Evolutionary conservation across 202 grass and related monocot genomes (phyloP).

Genomic region (Miscanthus sacchariflorus): DNA sequence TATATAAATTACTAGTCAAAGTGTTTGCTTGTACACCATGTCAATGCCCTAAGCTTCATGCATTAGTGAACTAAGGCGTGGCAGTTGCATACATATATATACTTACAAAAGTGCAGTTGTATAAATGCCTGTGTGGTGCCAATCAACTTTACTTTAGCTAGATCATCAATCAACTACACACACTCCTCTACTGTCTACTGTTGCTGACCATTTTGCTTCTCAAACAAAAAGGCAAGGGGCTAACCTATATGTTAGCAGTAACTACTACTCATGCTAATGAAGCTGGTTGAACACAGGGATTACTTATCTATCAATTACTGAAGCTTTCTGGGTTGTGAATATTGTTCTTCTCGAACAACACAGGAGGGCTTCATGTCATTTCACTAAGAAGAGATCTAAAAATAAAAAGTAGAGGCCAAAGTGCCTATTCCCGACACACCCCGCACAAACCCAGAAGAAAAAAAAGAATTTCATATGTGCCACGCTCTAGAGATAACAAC

Average conservation of each 20-base stretch:
- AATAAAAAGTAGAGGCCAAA: not conserved
- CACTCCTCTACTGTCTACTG: too few relatives aligned
- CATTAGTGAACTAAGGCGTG: not conserved
- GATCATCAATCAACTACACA: not conserved
- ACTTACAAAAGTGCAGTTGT: not conserved
- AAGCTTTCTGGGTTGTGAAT: not conserved
- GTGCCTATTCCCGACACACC: not conserved
- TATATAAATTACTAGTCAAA: not conserved
- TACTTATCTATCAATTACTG: not conserved
- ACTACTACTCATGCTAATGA: not conserved
- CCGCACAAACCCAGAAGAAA: not conserved
- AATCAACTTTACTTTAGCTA: not conserved
- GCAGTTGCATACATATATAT: not conserved
- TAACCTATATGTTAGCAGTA: not conserved
- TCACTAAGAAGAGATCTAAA: not conserved
- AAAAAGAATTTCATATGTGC: not conserved
- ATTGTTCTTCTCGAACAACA: not conserved
- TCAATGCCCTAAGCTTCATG: not conserved
- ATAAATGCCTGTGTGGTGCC: not conserved
- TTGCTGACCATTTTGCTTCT: too few relatives aligned
- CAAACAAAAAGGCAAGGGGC: not conserved
- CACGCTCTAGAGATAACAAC: not conserved
- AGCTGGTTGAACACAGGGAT: not conserved
- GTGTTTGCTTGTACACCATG: not conserved
- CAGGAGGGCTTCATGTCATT: not conserved